Evolutionary conservation across 2,329 filamentous ascomycete species (phyloP).

Genomic region (Neonectria magnoliae): DNA sequence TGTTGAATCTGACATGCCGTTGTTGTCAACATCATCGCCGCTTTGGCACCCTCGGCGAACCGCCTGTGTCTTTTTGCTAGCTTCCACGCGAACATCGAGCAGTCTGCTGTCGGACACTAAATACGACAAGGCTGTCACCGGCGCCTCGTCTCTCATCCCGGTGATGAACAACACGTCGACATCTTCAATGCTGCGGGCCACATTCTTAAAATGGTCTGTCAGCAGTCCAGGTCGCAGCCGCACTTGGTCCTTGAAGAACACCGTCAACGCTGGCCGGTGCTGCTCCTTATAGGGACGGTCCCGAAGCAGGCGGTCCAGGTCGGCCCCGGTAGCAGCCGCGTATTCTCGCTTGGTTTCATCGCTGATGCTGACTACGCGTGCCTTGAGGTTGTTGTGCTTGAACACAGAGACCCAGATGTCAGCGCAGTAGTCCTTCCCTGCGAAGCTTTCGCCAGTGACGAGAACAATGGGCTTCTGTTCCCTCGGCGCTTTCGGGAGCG

Average conservation of each 20-base stretch:
- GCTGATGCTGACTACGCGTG: conserved; percentile 62
- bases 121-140: conserved; percentile 63
- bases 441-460: conserved; percentile 63
- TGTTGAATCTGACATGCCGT: conserved; percentile 28
- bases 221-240: conserved; percentile 55
- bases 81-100: conserved; percentile 62
- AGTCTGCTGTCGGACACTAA: conserved; percentile 62
- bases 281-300: conserved; percentile 71
- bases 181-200: conserved; percentile 53
- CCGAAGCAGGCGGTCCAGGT: conserved; percentile 57
- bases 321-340: conserved; percentile 57
- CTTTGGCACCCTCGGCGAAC: conserved; percentile 46
- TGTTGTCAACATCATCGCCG: not conserved
- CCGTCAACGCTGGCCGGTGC: conserved; percentile 62
- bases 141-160: conserved; percentile 70
- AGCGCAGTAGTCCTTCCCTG: conserved; percentile 71
- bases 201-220: conserved; percentile 60
- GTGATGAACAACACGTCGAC: conserved; percentile 69
- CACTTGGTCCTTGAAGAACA: conserved; percentile 61
- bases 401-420: conserved; percentile 60
- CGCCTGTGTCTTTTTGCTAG: conserved; percentile 49
- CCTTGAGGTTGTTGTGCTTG: conserved; percentile 45
- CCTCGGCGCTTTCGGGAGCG: conserved; percentile 53
- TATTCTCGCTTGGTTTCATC: conserved; percentile 67
- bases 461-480: conserved; percentile 63